Evolutionary conservation across 176 grass and related monocot genomes (phyloP).

Genomic region (Rhynchospora breviuscula): DNA sequence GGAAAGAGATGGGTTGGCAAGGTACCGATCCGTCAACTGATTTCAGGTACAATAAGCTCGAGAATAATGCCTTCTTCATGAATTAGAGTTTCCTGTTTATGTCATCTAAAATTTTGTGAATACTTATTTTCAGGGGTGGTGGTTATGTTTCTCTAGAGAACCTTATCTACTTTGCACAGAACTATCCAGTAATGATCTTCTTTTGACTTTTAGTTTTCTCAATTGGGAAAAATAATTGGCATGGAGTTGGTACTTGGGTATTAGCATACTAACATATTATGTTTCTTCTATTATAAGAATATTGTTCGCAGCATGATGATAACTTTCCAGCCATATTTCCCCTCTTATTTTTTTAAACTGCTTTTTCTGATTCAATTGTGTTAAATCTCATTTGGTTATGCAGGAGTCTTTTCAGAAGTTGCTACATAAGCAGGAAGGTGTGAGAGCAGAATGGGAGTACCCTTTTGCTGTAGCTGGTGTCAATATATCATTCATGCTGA

Average conservation of each 20-base stretch:
- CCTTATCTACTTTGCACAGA: constrained; percentile 86
- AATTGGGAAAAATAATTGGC: not conserved
- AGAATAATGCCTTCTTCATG: not conserved
- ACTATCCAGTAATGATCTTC: constrained; percentile 53
- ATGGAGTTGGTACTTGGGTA: not conserved
- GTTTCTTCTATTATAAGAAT: not conserved
- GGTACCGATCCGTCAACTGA: constrained; percentile 89
- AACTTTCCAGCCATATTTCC: not conserved
- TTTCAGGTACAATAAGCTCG: constrained; percentile 59
- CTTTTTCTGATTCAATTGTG: not conserved
- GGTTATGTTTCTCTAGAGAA: constrained; percentile 85
- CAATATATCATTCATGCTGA: constrained; percentile 96
- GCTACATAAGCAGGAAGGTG: constrained; percentile 71
- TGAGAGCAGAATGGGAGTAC: constrained; percentile 87
- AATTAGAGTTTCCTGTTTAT: not conserved
- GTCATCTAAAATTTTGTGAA: constrained; percentile 5
- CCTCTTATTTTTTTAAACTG: not conserved
- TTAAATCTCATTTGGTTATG: not conserved
- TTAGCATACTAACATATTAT: not conserved
- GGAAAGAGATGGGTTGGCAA: constrained; percentile 99
- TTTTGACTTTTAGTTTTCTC: not conserved
- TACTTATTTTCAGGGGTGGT: constrained; percentile 56
- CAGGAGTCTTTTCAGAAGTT: constrained; percentile 70
- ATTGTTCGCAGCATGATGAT: no score
- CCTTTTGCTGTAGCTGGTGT: constrained; percentile 94